phyloP scores from a whole-genome alignment of 306 rosid genomes.

The Senna siamea region DNA sequence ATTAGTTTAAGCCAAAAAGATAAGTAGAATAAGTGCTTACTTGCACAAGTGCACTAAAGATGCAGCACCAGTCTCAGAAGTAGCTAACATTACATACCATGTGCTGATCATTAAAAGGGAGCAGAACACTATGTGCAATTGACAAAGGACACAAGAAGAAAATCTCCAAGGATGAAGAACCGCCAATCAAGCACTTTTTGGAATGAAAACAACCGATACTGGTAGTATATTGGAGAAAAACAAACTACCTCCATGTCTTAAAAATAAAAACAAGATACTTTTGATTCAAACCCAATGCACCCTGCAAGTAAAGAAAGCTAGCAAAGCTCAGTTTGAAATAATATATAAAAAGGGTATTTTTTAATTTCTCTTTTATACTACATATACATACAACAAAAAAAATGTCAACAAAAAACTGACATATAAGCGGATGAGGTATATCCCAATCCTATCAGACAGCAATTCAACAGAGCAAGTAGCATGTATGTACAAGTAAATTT shows the following conservation, averaged over 20 bases:
- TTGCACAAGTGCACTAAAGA: conserved; percentile 75
- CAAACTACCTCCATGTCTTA: conserved; percentile 81
- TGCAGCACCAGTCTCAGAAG: conserved; percentile 86
- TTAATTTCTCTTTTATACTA: conserved; percentile 1
- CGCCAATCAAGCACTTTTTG: conserved; percentile 99
- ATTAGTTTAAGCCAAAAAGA: conserved; percentile 12
- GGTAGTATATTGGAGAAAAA: conserved; percentile 81
- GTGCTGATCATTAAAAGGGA: conserved; percentile 74
- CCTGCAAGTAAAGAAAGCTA: conserved; percentile 44
- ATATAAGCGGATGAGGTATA: background rate
- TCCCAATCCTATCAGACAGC: background rate
- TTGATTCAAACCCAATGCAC: conserved; percentile 56
- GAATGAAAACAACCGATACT: conserved; percentile 74
- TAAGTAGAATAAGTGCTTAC: conserved; percentile 47
- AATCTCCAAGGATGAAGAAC: conserved; percentile 82
- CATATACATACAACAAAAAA: background rate
- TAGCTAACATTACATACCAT: conserved; percentile 77
- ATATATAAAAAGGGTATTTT: background rate
- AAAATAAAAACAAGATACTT: conserved; percentile 48
- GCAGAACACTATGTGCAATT: conserved; percentile 93
- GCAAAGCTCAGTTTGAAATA: conserved; percentile 21
- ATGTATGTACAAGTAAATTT: background rate
- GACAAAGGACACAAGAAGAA: conserved; percentile 95
- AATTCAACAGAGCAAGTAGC: background rate
- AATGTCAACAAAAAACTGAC: conserved; percentile 3